Evolutionary conservation across 768 basidiomycete species (phyloP).

Genomic region (Clathrus columnatus): DNA sequence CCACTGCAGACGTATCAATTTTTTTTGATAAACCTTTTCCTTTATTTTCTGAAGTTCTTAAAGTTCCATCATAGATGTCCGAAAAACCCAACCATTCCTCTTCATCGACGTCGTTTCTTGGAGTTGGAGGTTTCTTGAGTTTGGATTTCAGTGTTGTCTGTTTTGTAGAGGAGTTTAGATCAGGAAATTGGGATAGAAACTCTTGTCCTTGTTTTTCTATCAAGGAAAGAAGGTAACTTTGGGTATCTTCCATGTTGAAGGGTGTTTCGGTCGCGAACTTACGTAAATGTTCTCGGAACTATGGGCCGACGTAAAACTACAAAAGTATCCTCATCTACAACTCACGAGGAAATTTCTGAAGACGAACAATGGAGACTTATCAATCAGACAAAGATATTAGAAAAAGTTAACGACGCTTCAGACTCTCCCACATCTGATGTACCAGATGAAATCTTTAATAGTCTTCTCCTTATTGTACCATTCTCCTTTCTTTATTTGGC

Average conservation of each 20-base stretch:
- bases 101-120: conserved; percentile 11
- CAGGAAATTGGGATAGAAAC: conserved; percentile 36
- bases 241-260: conserved; percentile 15
- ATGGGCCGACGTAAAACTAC: neutral
- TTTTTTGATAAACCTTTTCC: conserved; percentile 23
- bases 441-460: conserved; percentile 62
- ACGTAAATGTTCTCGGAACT: neutral
- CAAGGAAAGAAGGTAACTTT: conserved; percentile 28
- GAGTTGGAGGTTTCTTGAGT: conserved; percentile 8
- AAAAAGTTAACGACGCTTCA: conserved; percentile 3
- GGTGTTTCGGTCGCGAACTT: neutral
- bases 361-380: conserved; percentile 76
- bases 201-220: conserved; percentile 39
- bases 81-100: conserved; percentile 38
- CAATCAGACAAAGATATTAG: conserved; percentile 45
- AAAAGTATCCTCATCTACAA: neutral
- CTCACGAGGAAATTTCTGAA: conserved; percentile 48
- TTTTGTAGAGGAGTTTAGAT: neutral
- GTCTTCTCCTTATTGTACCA: conserved; percentile 58
- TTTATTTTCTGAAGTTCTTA: conserved; percentile 13
- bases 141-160: neutral
- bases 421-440: conserved; percentile 24
- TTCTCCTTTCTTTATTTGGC: conserved; percentile 65
- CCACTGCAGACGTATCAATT: conserved; percentile 37
- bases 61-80: conserved; percentile 16